Percentiles rank a stretch among this genome's conserved stretches.
These are phyloP conservation scores for Myriosclerotinia curreyana DNA, from an alignment of 2,329 filamentous ascomycete genomes.

Conservation along the genomic window DNA sequence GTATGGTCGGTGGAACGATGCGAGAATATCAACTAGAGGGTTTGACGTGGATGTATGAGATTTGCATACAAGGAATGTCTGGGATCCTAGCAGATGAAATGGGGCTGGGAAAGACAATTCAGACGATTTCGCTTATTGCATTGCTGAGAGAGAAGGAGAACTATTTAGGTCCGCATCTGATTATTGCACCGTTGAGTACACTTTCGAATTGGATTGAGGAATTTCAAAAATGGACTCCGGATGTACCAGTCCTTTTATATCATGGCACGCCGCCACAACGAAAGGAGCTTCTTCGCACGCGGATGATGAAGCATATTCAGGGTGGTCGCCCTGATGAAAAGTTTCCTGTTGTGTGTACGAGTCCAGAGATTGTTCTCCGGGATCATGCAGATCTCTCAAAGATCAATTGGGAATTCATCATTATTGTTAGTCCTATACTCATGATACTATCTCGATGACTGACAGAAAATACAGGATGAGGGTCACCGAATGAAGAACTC, in stretches of 20 bases:
- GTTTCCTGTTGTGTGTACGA: conserved; percentile 92
- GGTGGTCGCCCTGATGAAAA: conserved; percentile 56
- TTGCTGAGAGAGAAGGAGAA: conserved; percentile 82
- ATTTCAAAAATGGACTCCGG: conserved; percentile 85
- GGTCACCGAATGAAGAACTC: conserved; percentile 97
- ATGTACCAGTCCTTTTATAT: conserved; percentile 84
- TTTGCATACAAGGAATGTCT: conserved; percentile 63
- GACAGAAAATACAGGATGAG: conserved; percentile 63
- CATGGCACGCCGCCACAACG: conserved; percentile 80
- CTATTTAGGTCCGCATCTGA: conserved; percentile 81
- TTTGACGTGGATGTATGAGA: conserved; percentile 80
- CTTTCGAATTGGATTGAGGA: conserved; percentile 96
- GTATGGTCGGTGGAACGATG: conserved; percentile 86
- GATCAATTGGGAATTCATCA: conserved; percentile 96
- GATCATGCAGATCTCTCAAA: conserved; percentile 78
- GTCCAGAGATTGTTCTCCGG: conserved; percentile 92
- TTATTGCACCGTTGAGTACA: conserved; percentile 86
- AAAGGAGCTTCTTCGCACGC: conserved; percentile 68
- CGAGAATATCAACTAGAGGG: conserved; percentile 92
- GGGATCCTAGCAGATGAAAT: conserved; percentile 59
- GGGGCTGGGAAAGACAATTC: conserved; percentile 58
- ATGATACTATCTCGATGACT: neutral
- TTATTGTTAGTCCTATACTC: conserved; percentile 61
- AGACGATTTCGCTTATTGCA: conserved; percentile 56
- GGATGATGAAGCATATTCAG: conserved; percentile 67